Conservation (phyloP, 106 monocot genomes). For the Dendrobium nobile region DNA sequence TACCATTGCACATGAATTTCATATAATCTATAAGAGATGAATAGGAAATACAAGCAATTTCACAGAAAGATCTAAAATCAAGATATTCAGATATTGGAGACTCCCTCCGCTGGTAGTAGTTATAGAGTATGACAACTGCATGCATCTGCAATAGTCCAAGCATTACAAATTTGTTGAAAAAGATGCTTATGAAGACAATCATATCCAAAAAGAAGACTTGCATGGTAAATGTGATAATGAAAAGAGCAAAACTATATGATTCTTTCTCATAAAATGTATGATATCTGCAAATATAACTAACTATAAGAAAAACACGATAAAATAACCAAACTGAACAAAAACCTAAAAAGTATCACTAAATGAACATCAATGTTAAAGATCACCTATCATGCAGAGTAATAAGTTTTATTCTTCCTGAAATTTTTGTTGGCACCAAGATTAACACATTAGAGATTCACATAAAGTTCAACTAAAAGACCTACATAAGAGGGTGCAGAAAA, state of each 20-base stretch:
- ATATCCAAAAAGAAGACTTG: not conserved
- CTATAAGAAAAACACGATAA: no score
- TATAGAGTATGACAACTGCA: not conserved
- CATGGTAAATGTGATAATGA: not conserved
- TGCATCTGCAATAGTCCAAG: slow-evolving; percentile 1
- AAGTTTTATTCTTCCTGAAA: no score
- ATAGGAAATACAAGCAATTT: not conserved
- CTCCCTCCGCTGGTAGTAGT: slow-evolving; percentile 2
- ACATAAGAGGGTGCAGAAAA: no score
- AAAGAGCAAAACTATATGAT: not conserved
- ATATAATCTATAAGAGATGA: slow-evolving; percentile 1
- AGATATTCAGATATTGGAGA: not conserved
- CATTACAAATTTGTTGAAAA: not conserved
- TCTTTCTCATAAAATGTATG: not conserved
- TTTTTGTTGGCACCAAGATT: no score
- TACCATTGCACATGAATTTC: not conserved
- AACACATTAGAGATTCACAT: no score
- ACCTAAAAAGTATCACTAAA: no score
- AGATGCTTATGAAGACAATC: not conserved
- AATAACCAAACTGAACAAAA: no score
- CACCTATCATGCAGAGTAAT: no score
- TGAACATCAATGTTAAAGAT: no score
- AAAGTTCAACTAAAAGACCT: no score
- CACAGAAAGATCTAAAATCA: slow-evolving; percentile 1
- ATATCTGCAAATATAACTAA: no score